Evolutionary conservation across 345 rosid species (phyloP).

Genomic region (Viola odorata): DNA sequence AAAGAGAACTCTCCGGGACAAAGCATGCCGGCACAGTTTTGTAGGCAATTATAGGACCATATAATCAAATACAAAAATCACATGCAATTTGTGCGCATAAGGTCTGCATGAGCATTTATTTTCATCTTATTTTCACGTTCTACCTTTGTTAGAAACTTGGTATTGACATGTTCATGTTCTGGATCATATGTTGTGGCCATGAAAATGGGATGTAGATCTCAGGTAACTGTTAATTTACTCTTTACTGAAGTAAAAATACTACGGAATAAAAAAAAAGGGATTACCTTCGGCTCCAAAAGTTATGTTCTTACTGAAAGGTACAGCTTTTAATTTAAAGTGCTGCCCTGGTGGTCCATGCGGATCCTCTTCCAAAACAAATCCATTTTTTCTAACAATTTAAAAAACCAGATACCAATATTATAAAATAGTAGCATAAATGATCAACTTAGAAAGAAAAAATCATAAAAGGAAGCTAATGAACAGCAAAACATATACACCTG

Average conservation of each 20-base stretch:
- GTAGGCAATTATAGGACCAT: no score
- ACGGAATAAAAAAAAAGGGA: neutral
- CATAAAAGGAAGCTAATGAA: conserved; percentile 9
- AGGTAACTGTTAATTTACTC: neutral
- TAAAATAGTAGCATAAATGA: neutral
- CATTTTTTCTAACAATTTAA: conserved; percentile 58
- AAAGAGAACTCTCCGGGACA: no score
- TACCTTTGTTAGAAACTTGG: no score
- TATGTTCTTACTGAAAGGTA: conserved; percentile 91
- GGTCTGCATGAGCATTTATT: no score
- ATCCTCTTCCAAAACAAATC: conserved; percentile 85
- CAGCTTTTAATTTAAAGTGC: conserved; percentile 64
- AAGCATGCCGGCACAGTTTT: no score
- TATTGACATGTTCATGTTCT: no score
- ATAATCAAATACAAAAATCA: no score
- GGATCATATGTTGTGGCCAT: neutral
- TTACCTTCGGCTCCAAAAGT: conserved; percentile 94
- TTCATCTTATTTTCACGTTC: no score
- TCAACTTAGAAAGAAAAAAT: neutral
- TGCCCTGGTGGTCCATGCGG: conserved; percentile 62
- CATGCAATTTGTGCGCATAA: no score
- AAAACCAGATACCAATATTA: conserved; percentile 12
- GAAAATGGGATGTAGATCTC: neutral
- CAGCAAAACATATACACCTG: conserved; percentile 43
- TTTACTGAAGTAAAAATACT: neutral